Percentiles rank a stretch among this genome's conserved stretches.
phyloP scores from a whole-genome alignment of 768 basidiomycete species.

The Pilatotrama ljubarskyi region DNA sequence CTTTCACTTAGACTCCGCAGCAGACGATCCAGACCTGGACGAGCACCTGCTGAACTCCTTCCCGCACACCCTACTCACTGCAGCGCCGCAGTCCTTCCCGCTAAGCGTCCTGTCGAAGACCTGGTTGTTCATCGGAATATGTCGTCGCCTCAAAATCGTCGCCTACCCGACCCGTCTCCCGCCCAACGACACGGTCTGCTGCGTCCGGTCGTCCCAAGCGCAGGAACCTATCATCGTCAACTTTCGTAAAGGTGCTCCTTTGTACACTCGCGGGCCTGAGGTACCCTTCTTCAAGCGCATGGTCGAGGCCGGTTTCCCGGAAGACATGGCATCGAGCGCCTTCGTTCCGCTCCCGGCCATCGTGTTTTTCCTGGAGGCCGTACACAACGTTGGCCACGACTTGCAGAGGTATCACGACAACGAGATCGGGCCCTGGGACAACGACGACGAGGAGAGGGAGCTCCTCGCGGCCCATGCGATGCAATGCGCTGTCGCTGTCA shows the following conservation, averaged over 20 bases:
- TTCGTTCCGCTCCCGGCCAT: background rate
- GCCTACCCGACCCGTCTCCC: background rate
- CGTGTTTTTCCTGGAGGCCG: background rate
- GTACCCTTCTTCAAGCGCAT: background rate
- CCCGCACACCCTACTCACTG: background rate
- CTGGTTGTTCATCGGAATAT: conserved; percentile 2
- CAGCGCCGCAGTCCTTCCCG: background rate
- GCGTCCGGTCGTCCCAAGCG: background rate
- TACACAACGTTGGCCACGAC: background rate
- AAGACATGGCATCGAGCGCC: background rate
- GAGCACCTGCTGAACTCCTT: background rate
- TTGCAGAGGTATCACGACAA: background rate
- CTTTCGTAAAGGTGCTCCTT: background rate
- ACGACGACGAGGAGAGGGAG: background rate
- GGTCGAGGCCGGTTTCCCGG: background rate
- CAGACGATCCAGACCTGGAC: background rate
- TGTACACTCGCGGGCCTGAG: background rate
- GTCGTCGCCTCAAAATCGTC: background rate
- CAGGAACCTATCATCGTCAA: background rate
- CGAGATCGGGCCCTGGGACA: background rate
- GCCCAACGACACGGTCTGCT: background rate
- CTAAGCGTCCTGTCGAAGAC: background rate
- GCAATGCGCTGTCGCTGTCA: background rate
- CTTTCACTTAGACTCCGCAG: no score
- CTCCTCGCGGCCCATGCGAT: background rate